Conservation (phyloP, 352 stramenopile genomes). For the Pythium periplocum region DNA sequence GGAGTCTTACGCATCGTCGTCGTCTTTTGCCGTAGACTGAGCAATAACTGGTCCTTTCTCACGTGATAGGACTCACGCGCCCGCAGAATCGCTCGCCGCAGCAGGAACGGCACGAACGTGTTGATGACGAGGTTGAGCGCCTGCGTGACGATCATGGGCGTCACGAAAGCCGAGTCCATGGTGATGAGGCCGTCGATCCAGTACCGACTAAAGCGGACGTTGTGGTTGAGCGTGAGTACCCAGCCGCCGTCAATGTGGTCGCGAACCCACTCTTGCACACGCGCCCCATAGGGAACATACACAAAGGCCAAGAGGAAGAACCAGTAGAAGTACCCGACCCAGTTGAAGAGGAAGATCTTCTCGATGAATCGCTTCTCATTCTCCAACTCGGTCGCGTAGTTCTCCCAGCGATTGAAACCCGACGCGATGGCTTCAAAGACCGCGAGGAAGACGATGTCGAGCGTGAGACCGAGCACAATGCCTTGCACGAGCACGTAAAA, state of each 20-base stretch:
- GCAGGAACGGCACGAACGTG: slow-evolving; percentile 52
- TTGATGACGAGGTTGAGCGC: slow-evolving; percentile 65
- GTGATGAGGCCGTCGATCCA: slow-evolving; percentile 52
- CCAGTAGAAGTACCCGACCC: slow-evolving; percentile 73
- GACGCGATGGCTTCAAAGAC: slow-evolving; percentile 46
- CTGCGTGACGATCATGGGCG: slow-evolving; percentile 65
- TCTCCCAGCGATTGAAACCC: slow-evolving; percentile 59
- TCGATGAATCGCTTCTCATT: slow-evolving; percentile 44
- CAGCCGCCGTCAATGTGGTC: slow-evolving; percentile 28
- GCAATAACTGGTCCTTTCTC: slow-evolving; percentile 37
- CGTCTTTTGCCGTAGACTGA: slow-evolving; percentile 8
- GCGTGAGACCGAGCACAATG: slow-evolving; percentile 48
- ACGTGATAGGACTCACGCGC: slow-evolving; percentile 52
- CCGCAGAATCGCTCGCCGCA: slow-evolving; percentile 37
- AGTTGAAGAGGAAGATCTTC: slow-evolving; percentile 71
- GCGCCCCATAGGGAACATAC: slow-evolving; percentile 51
- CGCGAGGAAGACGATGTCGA: slow-evolving; percentile 67
- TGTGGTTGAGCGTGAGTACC: slow-evolving; percentile 33
- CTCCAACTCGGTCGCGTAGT: slow-evolving; percentile 53
- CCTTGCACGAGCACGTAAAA: slow-evolving; percentile 61
- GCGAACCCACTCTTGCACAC: slow-evolving; percentile 39
- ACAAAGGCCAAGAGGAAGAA: slow-evolving; percentile 59
- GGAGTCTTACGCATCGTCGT: not conserved
- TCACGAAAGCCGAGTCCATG: slow-evolving; percentile 64
- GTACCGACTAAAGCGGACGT: slow-evolving; percentile 48